Evolutionary conservation across 768 basidiomycete genomes (phyloP), one percentile per base, ranked within the genome.

Genomic region (Boletus insuetus): DNA sequence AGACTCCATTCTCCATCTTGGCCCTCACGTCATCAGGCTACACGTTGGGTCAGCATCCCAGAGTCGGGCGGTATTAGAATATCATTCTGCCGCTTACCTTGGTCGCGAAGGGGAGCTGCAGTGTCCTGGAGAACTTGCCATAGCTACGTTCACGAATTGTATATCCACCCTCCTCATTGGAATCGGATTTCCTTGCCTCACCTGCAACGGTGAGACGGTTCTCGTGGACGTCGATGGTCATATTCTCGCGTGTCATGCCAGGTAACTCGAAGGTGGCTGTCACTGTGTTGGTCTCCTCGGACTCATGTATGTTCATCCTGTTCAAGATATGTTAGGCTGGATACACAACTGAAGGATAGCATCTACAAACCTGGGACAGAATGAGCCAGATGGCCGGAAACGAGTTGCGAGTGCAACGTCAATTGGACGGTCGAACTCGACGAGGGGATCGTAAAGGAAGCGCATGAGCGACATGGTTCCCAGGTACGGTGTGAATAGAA

Each of bases 251-350:
- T 52, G 72, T 78, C 49, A 83, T 64, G 5, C 83, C 82, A 5
- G 83, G 83, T 2, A 82, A 66, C 61, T 84, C 84, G 53, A 85
- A 81, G 10, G 75, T 75, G 7, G 80, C 81, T 4, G 77, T 80
- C 34, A 82, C 75, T 20, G 60, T 54, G 58, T 77, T 76, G n/a
- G 64, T 62, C 0, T 74, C 71, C 16, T 69, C 56, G 46, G 76
- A 71, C 60, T 81, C 79, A 47, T 77, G 69, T 2, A 84, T 49
- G 58, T 84, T 75, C 72, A 82, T 63, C 40, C 75, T 77, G 7
- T 19, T 13, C 9, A 12, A 35, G n/a, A n/a, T n/a, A 35, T 24
- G 24, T 24, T 24, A 24, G 24, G 24, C 24, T 24, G 24, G 24
- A 26, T 26, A 26, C 8, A 9, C 26, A 9, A 29, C 26, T 29